Base-by-base conservation (phyloP, 2,329 filamentous ascomycete species). In the Emergomyces orientalis region DNA sequence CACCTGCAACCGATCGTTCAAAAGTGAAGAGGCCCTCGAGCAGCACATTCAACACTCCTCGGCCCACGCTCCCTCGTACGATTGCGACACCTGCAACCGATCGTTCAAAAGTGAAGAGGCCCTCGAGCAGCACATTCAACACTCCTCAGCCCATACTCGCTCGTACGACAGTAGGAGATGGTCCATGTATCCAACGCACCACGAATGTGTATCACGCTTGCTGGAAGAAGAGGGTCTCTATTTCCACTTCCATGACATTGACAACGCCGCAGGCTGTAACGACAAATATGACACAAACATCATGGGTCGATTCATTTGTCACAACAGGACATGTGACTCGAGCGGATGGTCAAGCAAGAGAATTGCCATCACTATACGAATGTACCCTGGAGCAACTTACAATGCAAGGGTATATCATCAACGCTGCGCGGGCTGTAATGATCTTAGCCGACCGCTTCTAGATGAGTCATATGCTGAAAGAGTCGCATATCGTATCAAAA, bases 331-430 rank as follows among this genome's bases (percentile, higher is more conserved):
- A 22, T 80, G 77, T 65, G 11, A 2, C 2, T 63, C 67, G 0
- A 63, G 27, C 6, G 75, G 71, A 58, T 79, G 77, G 77, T 66
- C 68, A 22, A 79, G 77, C 71, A 76, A 73, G 63, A 70, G 65
- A 65, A 74, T 79, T 62, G 73, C 77, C 25, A 76, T 79, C 51
- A 77, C 72, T 0, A 78, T 80, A 52, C 73, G 77, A 27, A 70
- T 76, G 67, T 80, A 79, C 67, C 52, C 65, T 3, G 67, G 62
- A 19, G 14, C 67, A 43, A 67, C 67, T 69, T 80, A 80, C 65
- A 80, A 80, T 66, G 77, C 76, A 54, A 69, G 74, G 63, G 76
- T 80, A 52, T 80, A 79, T 66, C 69, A 77, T 65, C 76, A 79
- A 67, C 71, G 72, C 8, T 80, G 76, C 67, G 73, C 71, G 61